phyloP scores from a whole-genome alignment of 768 basidiomycete genomes.

The Daedaleopsis sinensis region DNA sequence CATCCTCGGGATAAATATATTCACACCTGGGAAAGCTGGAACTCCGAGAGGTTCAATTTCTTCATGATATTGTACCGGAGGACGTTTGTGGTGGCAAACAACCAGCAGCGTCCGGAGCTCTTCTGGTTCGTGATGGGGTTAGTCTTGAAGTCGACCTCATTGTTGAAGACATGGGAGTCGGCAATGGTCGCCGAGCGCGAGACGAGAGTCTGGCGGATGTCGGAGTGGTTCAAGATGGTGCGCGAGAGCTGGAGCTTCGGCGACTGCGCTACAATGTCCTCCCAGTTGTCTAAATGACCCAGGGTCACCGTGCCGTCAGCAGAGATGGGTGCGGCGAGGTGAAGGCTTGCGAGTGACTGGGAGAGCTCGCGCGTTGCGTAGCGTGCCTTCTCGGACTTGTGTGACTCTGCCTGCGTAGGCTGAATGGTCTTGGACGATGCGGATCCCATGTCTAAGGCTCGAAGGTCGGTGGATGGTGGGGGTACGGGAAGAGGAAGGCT shows the following conservation, averaged over 20 bases:
- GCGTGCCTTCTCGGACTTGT: conserved; percentile 20
- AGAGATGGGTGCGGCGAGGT: conserved; percentile 43
- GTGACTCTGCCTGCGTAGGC: conserved; percentile 19
- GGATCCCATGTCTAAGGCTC: conserved; percentile 36
- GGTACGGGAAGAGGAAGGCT: neutral
- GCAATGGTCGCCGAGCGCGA: conserved; percentile 62
- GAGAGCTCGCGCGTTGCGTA: conserved; percentile 18
- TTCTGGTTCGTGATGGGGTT: conserved; percentile 86
- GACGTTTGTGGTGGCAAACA: conserved; percentile 91
- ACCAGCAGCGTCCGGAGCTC: conserved; percentile 91
- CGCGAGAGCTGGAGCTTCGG: conserved; percentile 75
- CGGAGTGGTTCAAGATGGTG: conserved; percentile 69
- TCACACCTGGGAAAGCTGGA: conserved; percentile 85
- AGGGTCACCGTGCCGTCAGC: conserved; percentile 63
- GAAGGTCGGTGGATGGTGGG: neutral
- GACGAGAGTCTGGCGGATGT: conserved; percentile 65
- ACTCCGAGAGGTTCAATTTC: conserved; percentile 82
- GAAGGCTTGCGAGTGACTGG: conserved; percentile 14
- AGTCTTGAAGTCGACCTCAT: conserved; percentile 77
- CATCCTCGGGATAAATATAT: too few relatives aligned
- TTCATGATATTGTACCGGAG: conserved; percentile 85
- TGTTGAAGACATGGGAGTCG: conserved; percentile 83
- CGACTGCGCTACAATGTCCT: conserved; percentile 52
- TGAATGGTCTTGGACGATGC: conserved; percentile 34
- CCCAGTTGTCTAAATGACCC: conserved; percentile 68